Base-by-base conservation (phyloP, 305 asterid species). In the Rubia balearica region DNA sequence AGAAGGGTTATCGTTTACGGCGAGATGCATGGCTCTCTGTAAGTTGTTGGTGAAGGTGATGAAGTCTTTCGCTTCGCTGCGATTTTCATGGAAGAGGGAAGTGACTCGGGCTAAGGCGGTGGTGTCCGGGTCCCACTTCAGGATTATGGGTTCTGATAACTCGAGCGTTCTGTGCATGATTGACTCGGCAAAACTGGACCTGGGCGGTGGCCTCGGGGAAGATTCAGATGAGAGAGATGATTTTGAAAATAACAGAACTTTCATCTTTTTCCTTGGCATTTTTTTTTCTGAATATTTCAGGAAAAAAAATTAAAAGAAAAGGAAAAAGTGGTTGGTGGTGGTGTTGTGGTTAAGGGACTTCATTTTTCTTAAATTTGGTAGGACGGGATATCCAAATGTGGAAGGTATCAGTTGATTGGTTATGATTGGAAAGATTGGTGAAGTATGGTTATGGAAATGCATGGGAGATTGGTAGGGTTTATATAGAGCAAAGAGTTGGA, bases 241-340 rank as follows among this genome's bases (percentile, higher is more conserved):
- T 56, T 78, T 83, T 0, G 91, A 85, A 62, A 85, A 88, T 14
- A 78, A 83, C 27, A 89, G 36, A 59, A 79, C 81, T 40, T 75
- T 83, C 96, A 88, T 88, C 73, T 90, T 90, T 83, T 90, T 87
- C 42, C 86, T 75, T 38, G 96, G 90, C 97, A 90, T 86, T 38
- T n/a, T 7, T 3, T 64, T 14, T 11, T 9, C 16, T 16, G 45
- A 38, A 62, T 36, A 53, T 57, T 7, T 57, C 19, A n/a, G 14
- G 16, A 21, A 10, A 5, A 57, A 8, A 8, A 1, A 1, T 33
- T 2, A 7, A 19, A 9, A 56, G 9, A 56, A 7, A 4, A 22
- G 19, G 10, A 19, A 11, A 8, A 8, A 57, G 8, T 4, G 6
- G 13, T 53, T 53, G 24, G 60, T 53, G 60, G 8, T 16, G 24